Percentiles rank a stretch among this genome's conserved stretches.
Conservation (phyloP, 257 asterid species). For the Mentha longifolia region DNA sequence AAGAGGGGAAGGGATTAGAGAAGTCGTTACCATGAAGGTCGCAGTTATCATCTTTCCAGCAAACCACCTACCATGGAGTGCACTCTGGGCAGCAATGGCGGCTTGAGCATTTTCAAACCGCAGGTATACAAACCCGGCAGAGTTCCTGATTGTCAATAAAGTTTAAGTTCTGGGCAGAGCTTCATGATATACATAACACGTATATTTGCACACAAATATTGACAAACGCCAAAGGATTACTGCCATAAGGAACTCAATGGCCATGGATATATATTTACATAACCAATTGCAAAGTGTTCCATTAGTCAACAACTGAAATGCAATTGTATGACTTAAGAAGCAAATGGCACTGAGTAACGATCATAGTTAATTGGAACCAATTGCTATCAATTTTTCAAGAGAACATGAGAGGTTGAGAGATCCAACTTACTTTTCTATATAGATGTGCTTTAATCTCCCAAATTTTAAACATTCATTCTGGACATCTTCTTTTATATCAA, state of each 20-base stretch:
- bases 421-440: constrained; percentile 65
- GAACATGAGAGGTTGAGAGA: not conserved
- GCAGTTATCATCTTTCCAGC: constrained; percentile 84
- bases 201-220: no score
- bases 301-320: not conserved
- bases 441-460: constrained; percentile 62
- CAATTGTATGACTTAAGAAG: constrained; percentile 10
- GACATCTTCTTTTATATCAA: constrained; percentile 76
- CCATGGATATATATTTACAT: not conserved
- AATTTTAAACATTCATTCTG: constrained; percentile 61
- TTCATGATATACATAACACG: not conserved
- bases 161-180: not conserved
- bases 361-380: not conserved
- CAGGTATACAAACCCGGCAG: constrained; percentile 69
- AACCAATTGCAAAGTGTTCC: not conserved
- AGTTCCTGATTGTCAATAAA: constrained; percentile 45
- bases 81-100: constrained; percentile 64
- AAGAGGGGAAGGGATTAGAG: not conserved
- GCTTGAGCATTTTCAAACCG: constrained; percentile 59
- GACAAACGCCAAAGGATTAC: not conserved
- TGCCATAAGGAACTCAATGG: not conserved
- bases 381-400: not conserved
- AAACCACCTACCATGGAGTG: constrained; percentile 84
- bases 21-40: constrained; percentile 56
- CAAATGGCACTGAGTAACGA: constrained; percentile 5